phyloP scores from a whole-genome alignment of 495 filamentous ascomycete genomes.

The Penicillium daleae region DNA sequence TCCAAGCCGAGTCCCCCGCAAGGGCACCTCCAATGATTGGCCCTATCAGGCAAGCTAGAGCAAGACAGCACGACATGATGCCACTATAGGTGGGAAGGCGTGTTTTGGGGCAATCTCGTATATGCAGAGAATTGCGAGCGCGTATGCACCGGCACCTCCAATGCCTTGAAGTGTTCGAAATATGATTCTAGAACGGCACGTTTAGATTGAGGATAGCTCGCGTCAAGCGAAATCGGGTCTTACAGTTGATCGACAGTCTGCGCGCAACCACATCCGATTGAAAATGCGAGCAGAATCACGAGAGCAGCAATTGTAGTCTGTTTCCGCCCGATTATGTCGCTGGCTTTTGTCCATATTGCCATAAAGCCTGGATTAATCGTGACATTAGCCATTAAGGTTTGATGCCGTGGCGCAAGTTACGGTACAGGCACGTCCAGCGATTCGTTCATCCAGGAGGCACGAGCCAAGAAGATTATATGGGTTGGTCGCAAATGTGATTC shows the following conservation, averaged over 20 bases:
- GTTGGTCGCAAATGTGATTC: conserved; percentile 2
- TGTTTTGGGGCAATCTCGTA: conserved; percentile 54
- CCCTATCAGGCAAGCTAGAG: conserved; percentile 40
- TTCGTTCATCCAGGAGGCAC: background rate
- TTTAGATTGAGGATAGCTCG: background rate
- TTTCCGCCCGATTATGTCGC: conserved; percentile 62
- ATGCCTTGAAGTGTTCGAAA: conserved; percentile 61
- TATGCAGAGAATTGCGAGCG: conserved; percentile 51
- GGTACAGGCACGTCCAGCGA: background rate
- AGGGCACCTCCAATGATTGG: conserved; percentile 68
- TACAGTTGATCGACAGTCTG: conserved; percentile 57
- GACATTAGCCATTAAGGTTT: background rate
- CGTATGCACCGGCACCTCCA: conserved; percentile 57
- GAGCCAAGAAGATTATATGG: background rate
- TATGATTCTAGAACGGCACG: conserved; percentile 46
- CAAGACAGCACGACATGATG: conserved; percentile 50
- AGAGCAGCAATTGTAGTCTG: conserved; percentile 52
- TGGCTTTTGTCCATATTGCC: conserved; percentile 61
- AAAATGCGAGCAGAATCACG: conserved; percentile 58
- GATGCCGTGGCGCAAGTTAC: background rate
- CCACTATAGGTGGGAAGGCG: conserved; percentile 49
- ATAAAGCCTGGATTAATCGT: conserved; percentile 46
- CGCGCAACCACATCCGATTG: conserved; percentile 59
- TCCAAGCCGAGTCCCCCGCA: conserved; percentile 56
- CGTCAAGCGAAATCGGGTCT: conserved; percentile 5